Evolutionary conservation across 495 filamentous ascomycete species (phyloP), one percentile per base, ranked within the genome.

Genomic region (Bryoglossum gracile): DNA sequence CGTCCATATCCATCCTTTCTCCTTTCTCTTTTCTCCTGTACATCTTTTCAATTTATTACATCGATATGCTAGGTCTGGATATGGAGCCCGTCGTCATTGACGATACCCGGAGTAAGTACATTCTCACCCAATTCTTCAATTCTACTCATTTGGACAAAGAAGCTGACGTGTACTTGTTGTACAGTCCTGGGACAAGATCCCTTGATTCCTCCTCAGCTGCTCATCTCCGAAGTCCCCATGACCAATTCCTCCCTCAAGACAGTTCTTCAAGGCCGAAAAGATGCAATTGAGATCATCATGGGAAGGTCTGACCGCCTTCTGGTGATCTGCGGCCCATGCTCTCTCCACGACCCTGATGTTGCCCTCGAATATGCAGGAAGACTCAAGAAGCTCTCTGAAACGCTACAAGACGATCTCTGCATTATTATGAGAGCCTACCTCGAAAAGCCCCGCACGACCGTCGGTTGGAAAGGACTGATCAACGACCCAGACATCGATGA

Each of bases 391-490:
- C 68, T 95, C 18, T 74, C 85, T 22, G 73, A 78, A 22, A 83
- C 82, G 68, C 81, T 95, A 40, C 77, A 79, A 48, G 79, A 82
- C 53, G 91, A 97, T 63, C 75, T 98, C 26, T 82, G 80, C 56
- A 83, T 98, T 62, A 83, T 98, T 63, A 98, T 98, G 92, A 87
- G 92, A 51, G 89, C 92, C 62, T 98, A 98, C 74, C 85, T 98
- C 17, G 92, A 98, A 77, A 98, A 98, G 74, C 92, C 92, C 23
- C 83, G 92, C 33, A 98, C 92, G n/a, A 98, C 92, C 1, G 92
- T 98, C 28, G 92, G 92, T 58, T 98, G 92, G 92, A 98, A 98
- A 69, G 92, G 92, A 22, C 76, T 98, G 57, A 96, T 98, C 74
- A 98, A 98, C 68, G 92, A 98, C 61, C 92, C 92, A 1, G 92